These are phyloP conservation scores for Clathrus columnatus DNA, from an alignment of 768 basidiomycete genomes.

Conservation along the genomic window DNA sequence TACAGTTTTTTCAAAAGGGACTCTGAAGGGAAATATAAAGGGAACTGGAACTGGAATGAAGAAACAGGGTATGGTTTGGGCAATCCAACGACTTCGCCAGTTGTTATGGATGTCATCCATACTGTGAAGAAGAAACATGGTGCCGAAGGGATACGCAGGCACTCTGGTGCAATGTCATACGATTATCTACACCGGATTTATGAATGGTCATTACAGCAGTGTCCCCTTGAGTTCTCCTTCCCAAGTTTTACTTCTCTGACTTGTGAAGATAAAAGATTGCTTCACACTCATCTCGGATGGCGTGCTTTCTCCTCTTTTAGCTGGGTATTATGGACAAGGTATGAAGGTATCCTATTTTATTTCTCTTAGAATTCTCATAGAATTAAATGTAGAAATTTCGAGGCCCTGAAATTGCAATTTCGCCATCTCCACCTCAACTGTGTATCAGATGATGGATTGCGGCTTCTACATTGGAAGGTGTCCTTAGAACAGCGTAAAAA, in stretches of 20 bases:
- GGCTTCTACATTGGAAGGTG: constrained; percentile 16
- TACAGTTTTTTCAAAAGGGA: not conserved
- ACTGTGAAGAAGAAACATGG: constrained; percentile 18
- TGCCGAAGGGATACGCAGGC: constrained; percentile 16
- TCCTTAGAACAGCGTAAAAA: constrained; percentile 18
- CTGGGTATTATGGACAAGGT: constrained; percentile 27
- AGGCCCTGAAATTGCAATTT: not conserved
- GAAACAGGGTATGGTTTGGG: constrained; percentile 19
- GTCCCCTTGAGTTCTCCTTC: constrained; percentile 4
- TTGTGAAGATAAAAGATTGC: not conserved
- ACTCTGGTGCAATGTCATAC: constrained; percentile 26
- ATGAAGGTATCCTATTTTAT: constrained; percentile 6
- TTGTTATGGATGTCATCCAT: constrained; percentile 19
- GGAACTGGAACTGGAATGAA: constrained; percentile 21
- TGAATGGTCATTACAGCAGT: constrained; percentile 20
- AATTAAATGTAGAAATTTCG: not conserved
- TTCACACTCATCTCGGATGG: constrained; percentile 22
- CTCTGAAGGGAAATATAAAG: constrained; percentile 15
- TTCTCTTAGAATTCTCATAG: not conserved
- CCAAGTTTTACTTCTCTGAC: not conserved
- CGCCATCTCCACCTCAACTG: not conserved
- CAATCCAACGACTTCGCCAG: constrained; percentile 21
- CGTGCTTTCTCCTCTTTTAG: constrained; percentile 22
- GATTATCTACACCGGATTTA: constrained; percentile 24
- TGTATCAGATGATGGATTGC: not conserved